These are phyloP conservation scores for Sarocladium brachiariae DNA, from an alignment of 2,329 filamentous ascomycete species.

Conservation along the genomic window DNA sequence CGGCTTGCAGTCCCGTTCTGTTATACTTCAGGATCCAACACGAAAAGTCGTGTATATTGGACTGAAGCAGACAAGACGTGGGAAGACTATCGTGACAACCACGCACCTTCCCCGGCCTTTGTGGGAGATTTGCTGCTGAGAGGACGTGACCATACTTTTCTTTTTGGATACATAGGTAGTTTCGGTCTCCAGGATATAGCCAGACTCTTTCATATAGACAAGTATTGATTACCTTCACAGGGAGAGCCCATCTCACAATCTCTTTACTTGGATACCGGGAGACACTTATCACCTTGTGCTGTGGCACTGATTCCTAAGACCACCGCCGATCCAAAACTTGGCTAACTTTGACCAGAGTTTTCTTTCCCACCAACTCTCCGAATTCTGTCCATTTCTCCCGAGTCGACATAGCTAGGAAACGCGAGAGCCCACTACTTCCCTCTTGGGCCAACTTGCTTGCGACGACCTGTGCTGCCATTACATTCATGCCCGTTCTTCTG, in stretches of 20 bases:
- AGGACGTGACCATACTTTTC: too few relatives aligned
- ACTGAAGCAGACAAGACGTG: constrained; percentile 42
- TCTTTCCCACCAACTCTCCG: constrained; percentile 21
- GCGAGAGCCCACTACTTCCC: constrained; percentile 21
- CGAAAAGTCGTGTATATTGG: constrained; percentile 80
- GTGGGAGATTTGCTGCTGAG: constrained; percentile 52
- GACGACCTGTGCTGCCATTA: constrained; percentile 28
- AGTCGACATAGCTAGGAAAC: constrained; percentile 24
- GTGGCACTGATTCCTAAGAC: not conserved
- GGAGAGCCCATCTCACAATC: too few relatives aligned
- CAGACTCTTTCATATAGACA: too few relatives aligned
- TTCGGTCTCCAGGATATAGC: too few relatives aligned
- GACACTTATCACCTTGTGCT: not conserved
- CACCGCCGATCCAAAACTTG: constrained; percentile 10
- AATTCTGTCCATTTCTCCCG: constrained; percentile 20
- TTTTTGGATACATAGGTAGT: too few relatives aligned
- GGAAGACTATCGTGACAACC: constrained; percentile 18
- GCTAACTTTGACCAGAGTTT: constrained; percentile 16
- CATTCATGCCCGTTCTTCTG: constrained; percentile 28
- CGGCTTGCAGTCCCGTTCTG: constrained; percentile 75
- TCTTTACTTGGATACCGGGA: too few relatives aligned
- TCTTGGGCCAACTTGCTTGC: constrained; percentile 20
- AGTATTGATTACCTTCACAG: too few relatives aligned
- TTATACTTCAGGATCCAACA: constrained; percentile 63
- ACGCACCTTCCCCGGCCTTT: constrained; percentile 51